A percentile compares a stretch with the other conserved stretches of the same genome.
These are phyloP conservation scores for Patellaria atrata DNA, from an alignment of 495 filamentous ascomycete species.

Conservation along the genomic window DNA sequence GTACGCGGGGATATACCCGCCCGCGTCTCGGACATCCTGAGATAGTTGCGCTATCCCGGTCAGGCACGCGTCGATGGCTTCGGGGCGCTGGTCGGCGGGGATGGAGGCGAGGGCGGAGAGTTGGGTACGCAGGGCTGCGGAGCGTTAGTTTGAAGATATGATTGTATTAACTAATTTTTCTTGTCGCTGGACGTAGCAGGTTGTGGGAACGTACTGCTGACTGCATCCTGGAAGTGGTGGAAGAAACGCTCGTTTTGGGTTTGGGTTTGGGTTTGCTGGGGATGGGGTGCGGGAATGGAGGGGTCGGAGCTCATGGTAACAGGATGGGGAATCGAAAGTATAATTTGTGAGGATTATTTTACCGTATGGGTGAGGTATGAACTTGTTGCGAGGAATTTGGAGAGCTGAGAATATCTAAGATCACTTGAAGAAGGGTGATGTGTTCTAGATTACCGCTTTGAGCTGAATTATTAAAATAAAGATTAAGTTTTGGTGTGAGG, in stretches of 20 bases:
- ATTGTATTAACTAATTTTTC: constrained; percentile 1
- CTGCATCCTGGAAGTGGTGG: constrained; percentile 59
- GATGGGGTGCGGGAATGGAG: no score
- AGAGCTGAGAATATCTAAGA: no score
- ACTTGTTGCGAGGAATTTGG: no score
- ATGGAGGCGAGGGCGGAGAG: constrained; percentile 36
- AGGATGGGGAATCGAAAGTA: no score
- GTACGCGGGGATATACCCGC: constrained; percentile 55
- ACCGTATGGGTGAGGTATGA: no score
- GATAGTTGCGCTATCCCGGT: constrained; percentile 52
- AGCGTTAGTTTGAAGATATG: background rate
- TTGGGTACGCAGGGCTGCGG: constrained; percentile 44
- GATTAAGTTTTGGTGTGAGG: no score
- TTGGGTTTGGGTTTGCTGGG: no score
- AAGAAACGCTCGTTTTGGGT: constrained; percentile 75
- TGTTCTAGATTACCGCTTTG: no score
- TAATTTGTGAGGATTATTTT: no score
- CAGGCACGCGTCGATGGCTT: constrained; percentile 53
- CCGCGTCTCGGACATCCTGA: constrained; percentile 52
- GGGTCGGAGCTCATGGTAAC: no score
- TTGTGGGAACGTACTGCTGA: constrained; percentile 38
- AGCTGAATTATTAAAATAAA: no score
- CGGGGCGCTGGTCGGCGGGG: constrained; percentile 42
- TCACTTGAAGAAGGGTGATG: no score
- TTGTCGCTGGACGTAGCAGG: background rate